Conservation (phyloP, 1,284 basidiomycete genomes). For the Inonotus hispidus region DNA sequence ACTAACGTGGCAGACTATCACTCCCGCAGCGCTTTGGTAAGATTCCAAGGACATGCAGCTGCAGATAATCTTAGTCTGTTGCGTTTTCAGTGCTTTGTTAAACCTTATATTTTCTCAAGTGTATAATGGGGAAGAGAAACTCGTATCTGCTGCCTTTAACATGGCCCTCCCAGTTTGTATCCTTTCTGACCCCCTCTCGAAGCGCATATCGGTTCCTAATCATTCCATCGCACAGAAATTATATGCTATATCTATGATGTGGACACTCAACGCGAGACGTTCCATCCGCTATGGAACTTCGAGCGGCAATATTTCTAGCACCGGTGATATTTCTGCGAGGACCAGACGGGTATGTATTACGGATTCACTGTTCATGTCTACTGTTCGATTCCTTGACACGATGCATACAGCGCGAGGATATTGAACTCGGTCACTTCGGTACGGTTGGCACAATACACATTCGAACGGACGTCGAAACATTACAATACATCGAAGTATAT, state of each 20-base stretch:
- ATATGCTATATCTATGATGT: constrained; percentile 26
- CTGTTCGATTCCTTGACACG: neutral
- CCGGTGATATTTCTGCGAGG: neutral
- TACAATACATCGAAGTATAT: constrained; percentile 7
- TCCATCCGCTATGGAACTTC: constrained; percentile 8
- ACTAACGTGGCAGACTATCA: constrained; percentile 32
- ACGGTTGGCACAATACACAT: constrained; percentile 9
- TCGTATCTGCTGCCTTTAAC: constrained; percentile 28
- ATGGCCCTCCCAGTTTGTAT: constrained; percentile 23
- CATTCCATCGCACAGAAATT: constrained; percentile 21
- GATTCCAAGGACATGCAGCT: neutral
- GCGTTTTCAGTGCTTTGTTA: constrained; percentile 27
- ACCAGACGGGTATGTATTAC: neutral
- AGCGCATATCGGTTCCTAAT: neutral
- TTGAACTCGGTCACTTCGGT: constrained; percentile 7
- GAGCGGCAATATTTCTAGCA: constrained; percentile 6
- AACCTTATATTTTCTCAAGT: constrained; percentile 33
- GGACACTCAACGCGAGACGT: constrained; percentile 20
- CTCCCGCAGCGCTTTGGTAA: constrained; percentile 33
- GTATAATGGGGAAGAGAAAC: constrained; percentile 22
- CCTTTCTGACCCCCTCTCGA: neutral
- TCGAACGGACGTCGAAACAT: constrained; percentile 11
- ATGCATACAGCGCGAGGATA: constrained; percentile 3
- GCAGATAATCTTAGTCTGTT: neutral
- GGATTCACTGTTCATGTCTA: neutral